Base-by-base conservation (phyloP, 1,284 basidiomycete genomes). In the Vanrija sp. region DNA sequence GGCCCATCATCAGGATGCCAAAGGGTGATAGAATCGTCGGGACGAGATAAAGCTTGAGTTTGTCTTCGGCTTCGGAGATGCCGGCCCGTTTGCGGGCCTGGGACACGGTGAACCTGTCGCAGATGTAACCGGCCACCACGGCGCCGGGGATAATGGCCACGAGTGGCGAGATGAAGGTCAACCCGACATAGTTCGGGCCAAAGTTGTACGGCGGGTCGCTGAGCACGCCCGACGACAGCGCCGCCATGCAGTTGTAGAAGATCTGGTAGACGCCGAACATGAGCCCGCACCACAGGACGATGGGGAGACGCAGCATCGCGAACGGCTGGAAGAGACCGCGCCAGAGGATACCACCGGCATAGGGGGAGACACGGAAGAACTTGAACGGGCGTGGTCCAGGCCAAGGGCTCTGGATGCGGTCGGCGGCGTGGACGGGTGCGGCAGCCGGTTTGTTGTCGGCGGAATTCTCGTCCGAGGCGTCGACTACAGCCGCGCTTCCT, bases 1-100 rank as follows among this genome's bases (percentile, higher is more conserved):
- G 55, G 14, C 62, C 60, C 49, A 66, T 64, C 62, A 66, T 64
- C 28, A 66, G 52, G 18, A 64, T 53, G 0, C 62, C 64, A 18
- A 59, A 29, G 14, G 61, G 54, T n/a, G 53, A 54, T 6, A 58
- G 51, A 21, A 58, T 44, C 2, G 47, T 54, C 10, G 60, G 60
- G 12, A 61, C 29, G 43, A 57, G 46, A 43, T 59, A 49, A 28
- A 62, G 51, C 21, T 49, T 29, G 26, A 63, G 58, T 44, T 62
- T 61, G 49, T 62, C 51, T 43, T 65, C 64, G 6, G 64, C 51
- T 44, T 65, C 62, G n/a, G 58, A 55, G 3, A 64, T 51, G 10
- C 64, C 64, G 42, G 55, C 43, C 42, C 60, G 60, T 38, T 38
- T 29, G 29, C 49, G 44, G 12, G 60, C 60, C 12, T 23, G 29